These are phyloP conservation scores for Epithemia pelagica DNA, from an alignment of 108 stramenopile species.

Conservation along the genomic window DNA sequence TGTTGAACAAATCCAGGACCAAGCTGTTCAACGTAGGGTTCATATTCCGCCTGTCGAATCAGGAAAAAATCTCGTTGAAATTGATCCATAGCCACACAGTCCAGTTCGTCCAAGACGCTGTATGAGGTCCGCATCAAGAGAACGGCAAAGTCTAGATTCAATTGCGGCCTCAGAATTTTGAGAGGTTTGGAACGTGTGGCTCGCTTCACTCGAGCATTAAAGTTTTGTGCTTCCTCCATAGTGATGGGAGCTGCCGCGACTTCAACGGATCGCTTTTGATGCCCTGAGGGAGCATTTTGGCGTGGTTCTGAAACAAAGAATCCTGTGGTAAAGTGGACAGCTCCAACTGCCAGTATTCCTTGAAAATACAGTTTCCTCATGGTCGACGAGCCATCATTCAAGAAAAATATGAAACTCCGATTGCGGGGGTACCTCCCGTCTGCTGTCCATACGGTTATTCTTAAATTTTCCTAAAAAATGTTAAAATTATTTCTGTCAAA, in stretches of 20 bases:
- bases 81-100: slow-evolving; percentile 81
- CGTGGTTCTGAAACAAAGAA: too few species aligned
- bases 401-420: too few species aligned
- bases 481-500: too few species aligned
- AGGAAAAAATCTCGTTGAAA: slow-evolving; percentile 81
- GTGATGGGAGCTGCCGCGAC: slow-evolving; percentile 63
- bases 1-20: slow-evolving; percentile 63
- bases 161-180: slow-evolving; percentile 48
- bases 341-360: too few species aligned
- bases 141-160: slow-evolving; percentile 77
- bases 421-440: too few species aligned
- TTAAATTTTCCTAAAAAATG: too few species aligned
- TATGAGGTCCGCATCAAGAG: slow-evolving; percentile 80
- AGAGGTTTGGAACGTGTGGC: slow-evolving; percentile 58
- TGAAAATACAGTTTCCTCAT: too few species aligned
- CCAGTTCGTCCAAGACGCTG: slow-evolving; percentile 67
- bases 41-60: slow-evolving; percentile 47
- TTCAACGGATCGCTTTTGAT: too few species aligned
- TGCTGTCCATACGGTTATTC: too few species aligned
- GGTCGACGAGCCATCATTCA: too few species aligned
- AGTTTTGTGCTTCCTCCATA: slow-evolving; percentile 50
- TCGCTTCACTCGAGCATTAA: slow-evolving; percentile 44
- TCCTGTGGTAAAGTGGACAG: too few species aligned
- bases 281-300: too few species aligned
- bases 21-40: slow-evolving; percentile 47